phyloP scores from a whole-genome alignment of 805 yeast species.

The Candida jianshihensis region DNA sequence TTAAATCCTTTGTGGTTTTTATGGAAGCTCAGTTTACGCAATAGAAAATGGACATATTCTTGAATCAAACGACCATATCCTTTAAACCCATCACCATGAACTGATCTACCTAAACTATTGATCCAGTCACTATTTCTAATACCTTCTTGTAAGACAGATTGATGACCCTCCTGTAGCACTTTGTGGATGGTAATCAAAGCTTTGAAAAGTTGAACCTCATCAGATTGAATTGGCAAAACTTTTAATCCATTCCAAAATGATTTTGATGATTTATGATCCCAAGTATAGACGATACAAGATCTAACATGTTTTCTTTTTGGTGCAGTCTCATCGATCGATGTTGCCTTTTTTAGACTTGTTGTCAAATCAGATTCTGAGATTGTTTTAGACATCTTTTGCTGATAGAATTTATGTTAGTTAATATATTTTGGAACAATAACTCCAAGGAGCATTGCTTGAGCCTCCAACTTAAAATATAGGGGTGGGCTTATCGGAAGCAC shows the following conservation, averaged over 20 bases:
- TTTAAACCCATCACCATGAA: conserved; percentile 32
- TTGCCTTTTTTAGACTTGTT: conserved; percentile 61
- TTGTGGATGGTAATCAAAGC: conserved; percentile 82
- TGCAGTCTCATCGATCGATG: conserved; percentile 78
- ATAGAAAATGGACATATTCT: conserved; percentile 66
- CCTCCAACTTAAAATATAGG: too few relatives aligned
- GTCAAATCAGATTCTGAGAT: conserved; percentile 33
- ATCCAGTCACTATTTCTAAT: conserved; percentile 74
- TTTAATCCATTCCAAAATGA: conserved; percentile 83
- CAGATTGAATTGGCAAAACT: conserved; percentile 69
- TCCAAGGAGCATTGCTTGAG: too few relatives aligned
- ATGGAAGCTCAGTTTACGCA: conserved; percentile 77
- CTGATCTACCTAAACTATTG: conserved; percentile 57
- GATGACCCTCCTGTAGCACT: conserved; percentile 97
- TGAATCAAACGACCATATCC: conserved; percentile 67
- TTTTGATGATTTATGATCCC: conserved; percentile 86
- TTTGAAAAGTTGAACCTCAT: conserved; percentile 81
- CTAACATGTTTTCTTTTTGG: conserved; percentile 96
- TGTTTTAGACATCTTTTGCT: conserved; percentile 22
- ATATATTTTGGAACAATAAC: too few relatives aligned
- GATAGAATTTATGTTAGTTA: too few relatives aligned
- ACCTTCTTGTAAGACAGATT: conserved; percentile 73
- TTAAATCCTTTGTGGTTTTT: conserved; percentile 81
- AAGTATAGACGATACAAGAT: conserved; percentile 89
- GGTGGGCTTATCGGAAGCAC: too few relatives aligned